Percentiles rank a stretch among this genome's conserved stretches.
Conservation (phyloP, 495 filamentous ascomycete species). For the Monascus purpureus region DNA sequence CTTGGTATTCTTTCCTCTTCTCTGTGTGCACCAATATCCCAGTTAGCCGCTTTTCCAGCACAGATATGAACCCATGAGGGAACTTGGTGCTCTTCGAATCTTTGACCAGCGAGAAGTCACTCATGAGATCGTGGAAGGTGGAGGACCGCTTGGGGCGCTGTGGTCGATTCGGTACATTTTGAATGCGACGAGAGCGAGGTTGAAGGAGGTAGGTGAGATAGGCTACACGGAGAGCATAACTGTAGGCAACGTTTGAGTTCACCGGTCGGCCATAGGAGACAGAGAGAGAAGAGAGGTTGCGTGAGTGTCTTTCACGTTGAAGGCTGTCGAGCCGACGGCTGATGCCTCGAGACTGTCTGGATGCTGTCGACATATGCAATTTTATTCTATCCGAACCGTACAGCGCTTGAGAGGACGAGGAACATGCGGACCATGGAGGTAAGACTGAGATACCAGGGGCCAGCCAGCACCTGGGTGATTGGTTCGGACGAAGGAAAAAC, state of each 20-base stretch:
- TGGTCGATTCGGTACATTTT: slow-evolving; percentile 54
- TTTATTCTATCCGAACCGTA: slow-evolving; percentile 12
- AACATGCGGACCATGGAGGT: slow-evolving; percentile 21
- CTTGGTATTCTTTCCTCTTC: slow-evolving; percentile 64
- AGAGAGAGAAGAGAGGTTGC: slow-evolving; percentile 40
- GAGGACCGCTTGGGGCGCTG: slow-evolving; percentile 51
- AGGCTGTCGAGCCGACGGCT: slow-evolving; percentile 43
- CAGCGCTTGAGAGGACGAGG: slow-evolving; percentile 11
- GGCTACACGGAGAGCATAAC: slow-evolving; percentile 77
- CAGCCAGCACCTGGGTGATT: slow-evolving; percentile 9
- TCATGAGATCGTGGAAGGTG: slow-evolving; percentile 58
- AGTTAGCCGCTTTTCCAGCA: slow-evolving; percentile 54
- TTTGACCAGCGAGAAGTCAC: slow-evolving; percentile 60
- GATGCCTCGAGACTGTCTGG: slow-evolving; percentile 37
- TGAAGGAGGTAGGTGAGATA: slow-evolving; percentile 89
- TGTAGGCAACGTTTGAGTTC: slow-evolving; percentile 64
- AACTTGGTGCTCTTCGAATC: slow-evolving; percentile 67
- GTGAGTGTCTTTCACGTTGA: slow-evolving; percentile 38
- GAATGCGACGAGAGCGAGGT: slow-evolving; percentile 72
- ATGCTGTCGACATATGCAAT: slow-evolving; percentile 39
- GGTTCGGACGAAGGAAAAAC: too few relatives aligned
- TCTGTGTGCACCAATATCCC: slow-evolving; percentile 54
- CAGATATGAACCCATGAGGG: slow-evolving; percentile 62
- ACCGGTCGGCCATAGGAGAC: slow-evolving; percentile 22
- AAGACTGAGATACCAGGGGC: slow-evolving; percentile 14